Conservation (phyloP, 1,284 basidiomycete species). For the Tylopilus sp. region DNA sequence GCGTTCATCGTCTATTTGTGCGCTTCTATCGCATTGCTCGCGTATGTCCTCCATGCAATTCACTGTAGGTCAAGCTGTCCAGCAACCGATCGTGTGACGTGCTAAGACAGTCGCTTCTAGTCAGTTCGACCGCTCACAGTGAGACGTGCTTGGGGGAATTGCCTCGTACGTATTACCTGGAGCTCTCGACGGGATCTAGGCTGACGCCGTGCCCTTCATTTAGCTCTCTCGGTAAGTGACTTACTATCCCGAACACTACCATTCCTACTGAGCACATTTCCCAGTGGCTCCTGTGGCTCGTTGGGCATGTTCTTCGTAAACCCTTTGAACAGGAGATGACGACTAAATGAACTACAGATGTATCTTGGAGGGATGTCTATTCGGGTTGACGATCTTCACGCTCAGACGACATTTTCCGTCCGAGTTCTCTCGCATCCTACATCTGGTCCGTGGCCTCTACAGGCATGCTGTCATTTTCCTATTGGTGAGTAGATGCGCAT, state of each 20-base stretch:
- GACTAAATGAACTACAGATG: background rate
- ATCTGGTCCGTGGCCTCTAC: background rate
- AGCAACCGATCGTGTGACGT: background rate
- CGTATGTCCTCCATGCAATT: background rate
- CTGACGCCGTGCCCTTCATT: background rate
- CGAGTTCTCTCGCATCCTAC: background rate
- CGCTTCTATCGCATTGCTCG: background rate
- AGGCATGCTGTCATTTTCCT: conserved; percentile 2
- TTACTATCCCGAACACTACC: background rate
- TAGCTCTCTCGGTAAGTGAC: conserved; percentile 6
- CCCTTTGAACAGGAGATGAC: background rate
- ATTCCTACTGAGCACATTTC: background rate
- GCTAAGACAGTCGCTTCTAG: background rate
- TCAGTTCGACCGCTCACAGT: background rate
- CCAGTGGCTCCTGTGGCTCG: conserved; percentile 3
- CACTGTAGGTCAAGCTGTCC: background rate
- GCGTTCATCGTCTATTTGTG: background rate
- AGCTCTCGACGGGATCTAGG: background rate
- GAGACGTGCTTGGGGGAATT: background rate
- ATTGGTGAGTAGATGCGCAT: background rate
- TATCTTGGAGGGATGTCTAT: background rate
- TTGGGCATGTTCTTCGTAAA: background rate
- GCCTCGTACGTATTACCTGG: background rate
- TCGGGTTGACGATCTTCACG: conserved; percentile 1
- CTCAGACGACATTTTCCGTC: background rate